Conservation (phyloP, 2,329 filamentous ascomycete species). For the Talaromyces sp. region DNA sequence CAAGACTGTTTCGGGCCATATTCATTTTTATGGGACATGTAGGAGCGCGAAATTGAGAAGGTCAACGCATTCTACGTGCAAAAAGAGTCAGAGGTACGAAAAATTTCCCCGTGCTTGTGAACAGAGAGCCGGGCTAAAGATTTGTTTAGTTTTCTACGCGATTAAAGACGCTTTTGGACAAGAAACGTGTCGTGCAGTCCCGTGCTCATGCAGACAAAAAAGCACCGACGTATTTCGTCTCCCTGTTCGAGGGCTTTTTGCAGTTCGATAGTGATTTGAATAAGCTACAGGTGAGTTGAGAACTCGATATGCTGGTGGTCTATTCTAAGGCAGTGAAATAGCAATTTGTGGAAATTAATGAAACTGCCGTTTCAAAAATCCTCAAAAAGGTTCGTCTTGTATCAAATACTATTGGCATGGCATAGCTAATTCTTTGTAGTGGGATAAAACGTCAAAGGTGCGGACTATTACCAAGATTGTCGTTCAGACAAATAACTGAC, state of each 20-base stretch:
- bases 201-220: constrained; percentile 73
- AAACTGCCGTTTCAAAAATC: constrained; percentile 96
- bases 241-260: constrained; percentile 92
- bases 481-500: constrained; percentile 20
- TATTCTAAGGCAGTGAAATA: constrained; percentile 37
- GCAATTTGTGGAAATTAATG: constrained; percentile 98
- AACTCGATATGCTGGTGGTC: neutral
- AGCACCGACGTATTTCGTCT: constrained; percentile 88
- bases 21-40: constrained; percentile 15
- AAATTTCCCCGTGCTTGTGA: neutral
- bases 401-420: neutral
- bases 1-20: neutral
- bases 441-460: constrained; percentile 98
- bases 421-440: constrained; percentile 47
- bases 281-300: constrained; percentile 67
- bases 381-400: constrained; percentile 72
- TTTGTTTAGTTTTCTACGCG: constrained; percentile 76
- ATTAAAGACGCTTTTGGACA: constrained; percentile 86
- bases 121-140: neutral
- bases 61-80: constrained; percentile 97
- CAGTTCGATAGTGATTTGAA: constrained; percentile 96
- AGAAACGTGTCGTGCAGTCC: constrained; percentile 87
- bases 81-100: constrained; percentile 88
- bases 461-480: constrained; percentile 18
- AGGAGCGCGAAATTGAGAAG: constrained; percentile 98